Conservation (phyloP, 179 eudicot species). For the Beta lomatogona region DNA sequence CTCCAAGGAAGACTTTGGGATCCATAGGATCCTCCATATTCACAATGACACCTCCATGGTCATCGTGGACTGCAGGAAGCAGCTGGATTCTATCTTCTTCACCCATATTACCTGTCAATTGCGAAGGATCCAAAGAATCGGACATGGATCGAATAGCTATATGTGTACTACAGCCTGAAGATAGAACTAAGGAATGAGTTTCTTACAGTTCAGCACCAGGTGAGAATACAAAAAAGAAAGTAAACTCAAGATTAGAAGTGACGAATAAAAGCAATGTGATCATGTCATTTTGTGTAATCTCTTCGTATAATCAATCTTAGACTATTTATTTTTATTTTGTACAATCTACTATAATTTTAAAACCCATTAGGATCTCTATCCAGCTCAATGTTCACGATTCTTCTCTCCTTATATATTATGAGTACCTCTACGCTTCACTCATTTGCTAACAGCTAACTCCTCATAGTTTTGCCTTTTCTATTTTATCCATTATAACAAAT, state of each 20-base stretch:
- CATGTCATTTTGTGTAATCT: background rate
- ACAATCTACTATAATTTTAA: too few species aligned
- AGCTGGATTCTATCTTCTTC: conserved; percentile 41
- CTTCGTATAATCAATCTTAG: background rate
- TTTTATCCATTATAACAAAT: background rate
- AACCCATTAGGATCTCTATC: background rate
- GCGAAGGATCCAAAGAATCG: conserved; percentile 2
- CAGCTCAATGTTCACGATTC: too few species aligned
- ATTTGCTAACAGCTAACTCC: background rate
- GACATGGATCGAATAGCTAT: conserved; percentile 16
- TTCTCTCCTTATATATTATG: too few species aligned
- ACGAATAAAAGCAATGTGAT: background rate
- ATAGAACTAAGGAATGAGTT: conserved; percentile 14
- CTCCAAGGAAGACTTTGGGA: conserved; percentile 39
- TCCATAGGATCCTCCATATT: conserved; percentile 68
- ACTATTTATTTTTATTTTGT: background rate
- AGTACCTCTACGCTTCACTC: background rate
- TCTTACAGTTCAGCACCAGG: background rate
- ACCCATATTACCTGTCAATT: conserved; percentile 37
- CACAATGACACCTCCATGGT: conserved; percentile 66
- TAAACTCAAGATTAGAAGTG: background rate
- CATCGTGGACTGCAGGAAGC: conserved; percentile 63
- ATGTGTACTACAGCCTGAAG: background rate
- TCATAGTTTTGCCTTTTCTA: background rate
- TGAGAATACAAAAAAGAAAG: background rate